Base-by-base conservation (phyloP, 805 yeast species). In the Huiozyma sinensis region DNA sequence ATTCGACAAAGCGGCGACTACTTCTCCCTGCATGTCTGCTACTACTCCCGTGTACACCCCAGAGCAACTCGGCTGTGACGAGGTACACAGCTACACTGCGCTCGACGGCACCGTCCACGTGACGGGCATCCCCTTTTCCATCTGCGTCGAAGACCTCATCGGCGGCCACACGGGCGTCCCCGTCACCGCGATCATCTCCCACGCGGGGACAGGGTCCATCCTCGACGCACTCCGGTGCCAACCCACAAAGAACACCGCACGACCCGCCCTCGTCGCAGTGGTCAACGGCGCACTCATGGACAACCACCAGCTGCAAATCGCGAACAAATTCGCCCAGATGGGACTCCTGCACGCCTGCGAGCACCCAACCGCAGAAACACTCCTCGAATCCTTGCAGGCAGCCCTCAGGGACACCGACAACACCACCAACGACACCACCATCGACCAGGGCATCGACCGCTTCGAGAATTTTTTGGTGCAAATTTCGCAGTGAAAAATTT, bases 141-240 rank as follows among this genome's bases (percentile, higher is more conserved):
- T 24, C n/a, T 38, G 44, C 8, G 48, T 51, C 13, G 48, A 51
- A 40, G 40, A 44, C 2, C 8, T 50, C 7, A 51, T 51, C 7
- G 27, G 12, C 4, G 28, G 40, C 6, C n/a, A 39, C 1, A 68
- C 79, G 1, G n/a, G 33, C 6, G 77, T 77, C 41, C 51, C 86
- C 37, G 84, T 90, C 4, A 17, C 24, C 24, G 24, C 24, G 24
- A 17, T 17, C 8, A 72, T 92, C 9, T 79, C 95, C 0, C 97
- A 92, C 59, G 97, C 95, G 11, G 83, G 83, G 1, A 86, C 97
- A 0, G 98, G 98, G 2, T 85, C 96, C 0, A 83, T 90, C 6
- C 61, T 92, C 28, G 98, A 90, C 55, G 72, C 84, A 0, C 61
- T 87, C 33, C 69, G 92, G 24, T 17, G 24, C 24, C 24, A 17